Base-by-base conservation (phyloP, 2,329 filamentous ascomycete genomes). In the Neonectria magnoliae region DNA sequence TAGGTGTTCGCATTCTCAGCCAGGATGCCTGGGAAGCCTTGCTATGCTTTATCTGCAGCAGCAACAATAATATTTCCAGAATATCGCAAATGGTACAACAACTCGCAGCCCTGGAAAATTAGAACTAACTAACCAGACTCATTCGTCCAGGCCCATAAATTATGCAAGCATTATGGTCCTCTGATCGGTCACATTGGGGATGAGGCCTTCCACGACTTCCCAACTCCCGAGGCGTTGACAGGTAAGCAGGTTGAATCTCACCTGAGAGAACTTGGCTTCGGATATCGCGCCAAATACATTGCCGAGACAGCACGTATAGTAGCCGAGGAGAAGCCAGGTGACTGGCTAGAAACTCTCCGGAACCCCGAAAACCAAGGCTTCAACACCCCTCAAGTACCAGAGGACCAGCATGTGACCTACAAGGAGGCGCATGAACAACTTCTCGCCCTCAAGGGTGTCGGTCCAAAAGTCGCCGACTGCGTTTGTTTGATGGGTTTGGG, bases 11-110 rank as follows among this genome's bases (percentile, higher is more conserved):
- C 22, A 98, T 99, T 69, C 82, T 99, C 48, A 93, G 91, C 73
- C 96, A 99, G 81, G 94, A 98, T 82, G 90, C 95, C 1, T 99
- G 97, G 96, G 96, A 99, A 79, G 90, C 96, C 1, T 84, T 99
- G 22, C 84, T 99, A 25, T 91, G 92, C 61, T 99, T 99, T 79
- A 99, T 99, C 68, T 99, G 96, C 84, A 98, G 94, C 80, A 97
- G 94, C 80, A 99, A 99, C 81, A 99, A 99, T 81, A 98, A 99
- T 77, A 99, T 99, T 65, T 87, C 90, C 2, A 89, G 96, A 42
- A 99, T 99, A 77, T 95, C 93, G 5, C 93, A 97, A 79, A 99
- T 99, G 96, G 94, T 92, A 73, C 68, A 75, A 41, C 27, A 16
- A 8, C 20, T 7, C 4, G 14, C 1, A 13, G 33, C 14, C 13